Evolutionary conservation across 495 filamentous ascomycete genomes (phyloP), one percentile per base, ranked within the genome.

Genomic region (Lasiosphaeriaceae sp.): DNA sequence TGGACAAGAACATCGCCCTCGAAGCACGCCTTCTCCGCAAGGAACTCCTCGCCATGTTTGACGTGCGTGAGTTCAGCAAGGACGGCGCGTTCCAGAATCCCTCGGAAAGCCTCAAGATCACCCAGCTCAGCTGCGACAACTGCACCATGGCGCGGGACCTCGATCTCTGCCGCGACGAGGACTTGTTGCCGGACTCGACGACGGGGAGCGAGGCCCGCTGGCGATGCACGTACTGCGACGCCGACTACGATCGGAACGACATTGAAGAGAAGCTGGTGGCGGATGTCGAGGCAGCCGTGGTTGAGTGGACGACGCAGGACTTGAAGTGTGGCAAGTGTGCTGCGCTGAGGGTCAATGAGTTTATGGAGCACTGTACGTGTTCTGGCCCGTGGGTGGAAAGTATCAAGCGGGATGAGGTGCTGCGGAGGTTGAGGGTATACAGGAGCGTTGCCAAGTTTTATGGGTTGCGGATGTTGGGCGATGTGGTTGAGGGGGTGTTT

Each of bases 341-440:
- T 7, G 73, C 76, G 47, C 60, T 90, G 34, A 79, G 91, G 70
- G 79, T 88, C 41, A 97, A 94, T 74, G 94, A 96, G 63, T 95
- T 97, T 67, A 88, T 92, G 86, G 94, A 97, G 72, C 93, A 97
- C 73, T 98, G 94, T 70, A 87, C 86, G 23, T 98, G 94, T 75
- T 87, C 88, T 49, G 93, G 95, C 7, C 78, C 74, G 44, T 98
- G 94, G 94, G 79, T 74, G 16, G 82, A 82, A 57, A 91, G 83
- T 23, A 73, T 92, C 52, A 79, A 86, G 66, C 79, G 80, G 62
- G 84, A 82, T n/a, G 89, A 88, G 37, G 76, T 92, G 21, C 63
- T 83, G 59, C 83, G 78, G 66, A 77, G 75, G 66, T 60, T 97
- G 58, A 77, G 71, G 48, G 88, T 96, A 17, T 80, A 88, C 65